Evolutionary conservation across 2,329 filamentous ascomycete genomes (phyloP), one percentile per base, ranked within the genome.

Genomic region (Graphilbum sp.): DNA sequence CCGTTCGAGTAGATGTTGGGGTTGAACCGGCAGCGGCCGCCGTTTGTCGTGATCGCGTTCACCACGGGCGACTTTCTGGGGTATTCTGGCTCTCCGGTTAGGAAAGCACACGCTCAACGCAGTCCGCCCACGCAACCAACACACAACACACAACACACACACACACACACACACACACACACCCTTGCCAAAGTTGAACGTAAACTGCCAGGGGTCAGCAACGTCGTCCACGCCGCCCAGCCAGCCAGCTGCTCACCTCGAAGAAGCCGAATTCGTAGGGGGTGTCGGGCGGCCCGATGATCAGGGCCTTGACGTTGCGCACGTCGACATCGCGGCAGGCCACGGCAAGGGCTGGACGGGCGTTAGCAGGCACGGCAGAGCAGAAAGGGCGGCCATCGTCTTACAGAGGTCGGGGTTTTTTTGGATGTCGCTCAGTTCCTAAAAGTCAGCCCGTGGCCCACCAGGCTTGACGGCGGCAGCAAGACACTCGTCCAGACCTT

Each of bases 251-350:
- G 39, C 66, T 42, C 56, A 90, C 86, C 69, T 96, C 86, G 53
- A 93, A 96, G 61, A 95, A 95, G 3, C 90, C 90, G 53, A 92
- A 95, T 57, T 95, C 87, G 57, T 98, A 98, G 0, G 88, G 87
- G 1, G 87, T 93, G 49, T 90, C 87, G 46, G 88, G 85, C 19
- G 90, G 88, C 0, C 90, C 90, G 47, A 96, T 75, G 50, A 96
- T 88, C 45, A 96, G 59, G 35, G 87, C 85, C 53, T 76, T 80
- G 36, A 96, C 79, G 54, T 84, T 80, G 39, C 87, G 80, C 43
- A 96, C 83, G 56, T 98, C 86, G 48, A 76, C 69, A 58, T 96
- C 90, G 37, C 81, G 71, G 54, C 82, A 93, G 40, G 83, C 81
- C 35, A 95, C 86, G 11, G 84, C 84, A 45, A 96, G 71, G 23